Evolutionary conservation across 2,329 filamentous ascomycete genomes (phyloP).

Genomic region (Pseudogymnoascus sp.): DNA sequence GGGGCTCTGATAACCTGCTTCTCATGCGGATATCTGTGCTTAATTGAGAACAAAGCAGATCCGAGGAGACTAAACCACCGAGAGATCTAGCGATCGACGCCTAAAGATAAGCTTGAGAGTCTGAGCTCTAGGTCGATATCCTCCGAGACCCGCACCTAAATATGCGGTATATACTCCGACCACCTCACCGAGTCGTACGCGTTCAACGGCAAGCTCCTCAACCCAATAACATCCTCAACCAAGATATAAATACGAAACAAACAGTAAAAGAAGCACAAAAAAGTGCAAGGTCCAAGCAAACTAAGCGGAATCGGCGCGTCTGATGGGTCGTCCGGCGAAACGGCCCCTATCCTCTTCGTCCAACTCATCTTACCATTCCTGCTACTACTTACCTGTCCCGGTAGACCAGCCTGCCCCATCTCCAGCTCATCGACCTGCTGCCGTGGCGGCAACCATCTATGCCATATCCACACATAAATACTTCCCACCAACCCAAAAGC

Average conservation of each 20-base stretch:
- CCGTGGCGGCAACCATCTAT: background rate
- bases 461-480: background rate
- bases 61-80: too few relatives aligned
- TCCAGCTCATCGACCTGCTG: background rate
- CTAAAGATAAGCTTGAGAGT: too few relatives aligned
- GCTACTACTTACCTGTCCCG: background rate
- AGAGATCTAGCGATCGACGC: too few relatives aligned
- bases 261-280: background rate
- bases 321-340: background rate
- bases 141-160: background rate
- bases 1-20: too few relatives aligned
- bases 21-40: too few relatives aligned
- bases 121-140: too few relatives aligned
- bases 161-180: conserved; percentile 13
- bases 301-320: background rate
- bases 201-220: conserved; percentile 8
- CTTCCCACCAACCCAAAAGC: background rate
- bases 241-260: conserved; percentile 4
- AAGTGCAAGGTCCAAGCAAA: background rate
- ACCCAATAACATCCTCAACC: conserved; percentile 7
- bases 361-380: background rate
- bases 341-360: background rate
- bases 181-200: conserved; percentile 14
- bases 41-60: too few relatives aligned
- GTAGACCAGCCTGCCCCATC: background rate